Evolutionary conservation across 805 yeast species (phyloP), one percentile per base, ranked within the genome.

Genomic region (Nakazawaea ambrosiae): DNA sequence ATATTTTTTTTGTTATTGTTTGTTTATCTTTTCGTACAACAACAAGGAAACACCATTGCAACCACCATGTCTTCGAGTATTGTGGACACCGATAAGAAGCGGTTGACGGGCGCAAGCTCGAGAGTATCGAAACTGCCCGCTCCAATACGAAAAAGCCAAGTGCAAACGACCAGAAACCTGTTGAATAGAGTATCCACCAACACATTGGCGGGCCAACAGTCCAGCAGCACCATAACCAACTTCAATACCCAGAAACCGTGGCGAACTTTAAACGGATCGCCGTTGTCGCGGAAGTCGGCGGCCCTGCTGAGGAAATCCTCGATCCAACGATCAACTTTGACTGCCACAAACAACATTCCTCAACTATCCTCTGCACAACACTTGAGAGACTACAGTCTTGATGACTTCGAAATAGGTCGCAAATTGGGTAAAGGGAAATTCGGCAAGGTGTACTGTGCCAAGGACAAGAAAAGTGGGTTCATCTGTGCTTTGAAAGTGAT

Each of bases 391-490:
- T 69, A 63, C 47, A 47, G 69, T 0, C 57, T 78, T 17, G 59
- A 65, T 20, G 92, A 85, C 52, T 90, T 90, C 59, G 96, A 88
- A 48, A 70, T 90, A 30, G 97, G 97, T 14, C 73, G 79, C 37
- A 78, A 81, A 40, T 67, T 90, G 34, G 98, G 97, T 0, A 87
- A 85, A 53, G 98, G 98, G 5, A 87, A 88, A 56, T 79, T 89
- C 50, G 98, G 98, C 7, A 78, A 76, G 49, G 97, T 92, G 1
- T 89, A 87, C 58, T 84, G 96, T 53, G 97, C 82, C 7, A 70
- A 71, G 39, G 96, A 88, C 54, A 78, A 73, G 46, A 51, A 61
- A 25, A 71, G 86, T 0, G 95, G 94, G 2, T 84, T 75, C 53
- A 68, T 90, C 1, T 85, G 94, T 55, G 98, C 98, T 1, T 61